Conservation (phyloP, 306 rosid genomes). For the Pachyrhizus erosus region DNA sequence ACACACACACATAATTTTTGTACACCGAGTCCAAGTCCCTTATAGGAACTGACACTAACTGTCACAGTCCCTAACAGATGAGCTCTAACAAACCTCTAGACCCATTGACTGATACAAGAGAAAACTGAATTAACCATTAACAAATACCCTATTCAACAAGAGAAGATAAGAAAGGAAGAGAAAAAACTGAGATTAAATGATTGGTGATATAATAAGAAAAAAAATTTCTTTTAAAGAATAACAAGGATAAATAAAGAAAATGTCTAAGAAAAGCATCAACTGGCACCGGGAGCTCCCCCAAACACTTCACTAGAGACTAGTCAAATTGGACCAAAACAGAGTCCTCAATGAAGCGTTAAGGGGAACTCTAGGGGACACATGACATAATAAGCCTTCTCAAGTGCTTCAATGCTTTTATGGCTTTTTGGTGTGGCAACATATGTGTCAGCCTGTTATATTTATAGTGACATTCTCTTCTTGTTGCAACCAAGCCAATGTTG, state of each 20-base stretch:
- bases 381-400: background rate
- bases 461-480: constrained; percentile 10
- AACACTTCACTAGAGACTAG: constrained; percentile 29
- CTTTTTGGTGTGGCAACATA: background rate
- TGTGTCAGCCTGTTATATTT: constrained; percentile 1
- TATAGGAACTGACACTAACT: too few relatives aligned
- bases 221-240: too few relatives aligned
- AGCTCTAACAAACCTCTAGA: too few relatives aligned
- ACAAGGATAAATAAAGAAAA: background rate
- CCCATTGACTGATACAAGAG: too few relatives aligned
- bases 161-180: background rate
- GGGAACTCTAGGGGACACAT: constrained; percentile 39
- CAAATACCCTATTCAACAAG: background rate
- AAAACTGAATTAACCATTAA: too few relatives aligned
- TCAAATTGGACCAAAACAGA: background rate
- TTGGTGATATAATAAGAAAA: background rate
- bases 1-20: too few relatives aligned
- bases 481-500: background rate
- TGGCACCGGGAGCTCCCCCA: constrained; percentile 31
- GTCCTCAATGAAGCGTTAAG: constrained; percentile 32
- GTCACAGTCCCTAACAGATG: too few relatives aligned
- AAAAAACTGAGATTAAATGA: background rate
- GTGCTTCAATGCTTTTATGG: background rate
- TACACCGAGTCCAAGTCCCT: too few relatives aligned
- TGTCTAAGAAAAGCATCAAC: background rate